Evolutionary conservation across 352 stramenopile species (phyloP).

Genomic region (Globisporangium irregulare): DNA sequence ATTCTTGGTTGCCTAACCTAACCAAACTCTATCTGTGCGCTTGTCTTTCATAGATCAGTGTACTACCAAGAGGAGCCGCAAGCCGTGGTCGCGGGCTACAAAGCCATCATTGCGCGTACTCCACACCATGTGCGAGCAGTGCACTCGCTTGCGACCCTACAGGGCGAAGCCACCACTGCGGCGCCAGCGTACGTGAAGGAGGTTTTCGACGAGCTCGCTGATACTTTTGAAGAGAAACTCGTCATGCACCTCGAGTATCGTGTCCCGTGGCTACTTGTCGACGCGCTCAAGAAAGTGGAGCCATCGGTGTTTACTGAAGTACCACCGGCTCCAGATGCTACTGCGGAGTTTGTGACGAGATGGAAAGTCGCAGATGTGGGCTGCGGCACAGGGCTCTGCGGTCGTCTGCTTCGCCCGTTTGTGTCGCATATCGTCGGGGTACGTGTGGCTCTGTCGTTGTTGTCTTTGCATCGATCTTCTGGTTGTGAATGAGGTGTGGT

Average conservation of each 20-base stretch:
- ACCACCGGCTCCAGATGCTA: neutral
- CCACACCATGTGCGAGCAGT: conserved; percentile 49
- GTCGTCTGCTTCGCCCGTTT: conserved; percentile 57
- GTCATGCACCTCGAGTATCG: conserved; percentile 76
- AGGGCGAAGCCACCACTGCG: conserved; percentile 43
- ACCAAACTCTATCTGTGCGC: too few relatives aligned
- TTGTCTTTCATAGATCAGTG: conserved; percentile 38
- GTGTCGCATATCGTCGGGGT: conserved; percentile 57
- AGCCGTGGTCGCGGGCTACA: conserved; percentile 48
- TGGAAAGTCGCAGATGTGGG: conserved; percentile 62
- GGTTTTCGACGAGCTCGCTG: conserved; percentile 78
- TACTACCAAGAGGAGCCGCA: conserved; percentile 59
- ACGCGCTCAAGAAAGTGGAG: conserved; percentile 47
- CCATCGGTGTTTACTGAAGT: conserved; percentile 22
- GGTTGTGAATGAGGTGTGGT: neutral
- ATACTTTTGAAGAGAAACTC: conserved; percentile 81
- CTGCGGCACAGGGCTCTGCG: conserved; percentile 78
- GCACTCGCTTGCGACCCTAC: conserved; percentile 65
- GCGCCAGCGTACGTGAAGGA: conserved; percentile 64
- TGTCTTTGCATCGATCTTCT: neutral
- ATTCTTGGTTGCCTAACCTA: neutral
- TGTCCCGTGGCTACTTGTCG: conserved; percentile 75
- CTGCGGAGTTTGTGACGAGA: neutral
- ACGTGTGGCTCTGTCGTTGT: neutral
- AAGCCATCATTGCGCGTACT: conserved; percentile 31